Evolutionary conservation across 352 stramenopile genomes (phyloP).

Genomic region (Thalassiosira oceanica): DNA sequence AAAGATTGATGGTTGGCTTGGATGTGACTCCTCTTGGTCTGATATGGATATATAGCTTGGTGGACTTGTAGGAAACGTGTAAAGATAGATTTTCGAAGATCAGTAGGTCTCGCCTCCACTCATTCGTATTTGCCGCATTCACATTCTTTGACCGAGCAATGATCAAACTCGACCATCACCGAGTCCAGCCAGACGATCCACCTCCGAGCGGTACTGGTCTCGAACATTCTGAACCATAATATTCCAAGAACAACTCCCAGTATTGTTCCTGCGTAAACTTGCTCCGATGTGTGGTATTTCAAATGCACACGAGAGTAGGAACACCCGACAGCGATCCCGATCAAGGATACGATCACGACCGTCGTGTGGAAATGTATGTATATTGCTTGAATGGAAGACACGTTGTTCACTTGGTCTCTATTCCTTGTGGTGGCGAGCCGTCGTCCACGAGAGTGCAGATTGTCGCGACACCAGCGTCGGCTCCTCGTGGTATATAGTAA

Average conservation of each 20-base stretch:
- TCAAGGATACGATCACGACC: not conserved
- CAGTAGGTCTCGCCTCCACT: no score
- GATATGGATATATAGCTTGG: no score
- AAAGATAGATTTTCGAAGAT: no score
- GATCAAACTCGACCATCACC: no score
- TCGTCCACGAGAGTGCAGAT: not conserved
- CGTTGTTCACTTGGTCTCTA: not conserved
- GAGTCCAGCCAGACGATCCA: not conserved
- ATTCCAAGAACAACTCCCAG: slow-evolving; percentile 10
- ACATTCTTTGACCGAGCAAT: no score
- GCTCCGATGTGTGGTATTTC: slow-evolving; percentile 23
- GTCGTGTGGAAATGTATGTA: not conserved
- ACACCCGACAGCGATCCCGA: slow-evolving; percentile 22
- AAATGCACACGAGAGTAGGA: slow-evolving; percentile 37
- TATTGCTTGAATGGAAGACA: not conserved
- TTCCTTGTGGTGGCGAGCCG: not conserved
- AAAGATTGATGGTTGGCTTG: no score
- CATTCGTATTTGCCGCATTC: no score
- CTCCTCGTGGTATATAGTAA: slow-evolving; percentile 11
- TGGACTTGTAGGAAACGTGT: no score
- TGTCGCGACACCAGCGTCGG: not conserved
- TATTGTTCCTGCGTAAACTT: slow-evolving; percentile 32
- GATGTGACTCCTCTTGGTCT: no score
- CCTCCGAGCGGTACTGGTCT: slow-evolving; percentile 1
- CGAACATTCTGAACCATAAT: slow-evolving; percentile 25